Conservation (phyloP, 2,329 filamentous ascomycete genomes). For the Aspergillus aculeatinus region DNA sequence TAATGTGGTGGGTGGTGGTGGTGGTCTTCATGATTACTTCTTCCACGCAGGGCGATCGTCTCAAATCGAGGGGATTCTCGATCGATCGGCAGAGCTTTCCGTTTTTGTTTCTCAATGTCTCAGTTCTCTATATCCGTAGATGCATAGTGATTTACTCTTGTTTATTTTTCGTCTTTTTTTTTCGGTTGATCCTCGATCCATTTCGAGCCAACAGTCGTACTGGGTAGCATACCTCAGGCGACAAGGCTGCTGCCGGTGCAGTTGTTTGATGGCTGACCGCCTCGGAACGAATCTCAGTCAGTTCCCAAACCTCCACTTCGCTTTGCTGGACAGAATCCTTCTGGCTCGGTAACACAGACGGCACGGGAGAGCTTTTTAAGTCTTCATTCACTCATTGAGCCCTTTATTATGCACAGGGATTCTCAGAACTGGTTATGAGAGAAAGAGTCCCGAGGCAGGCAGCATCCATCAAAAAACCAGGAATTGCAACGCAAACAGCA, state of each 20-base stretch:
- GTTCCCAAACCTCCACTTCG: not conserved
- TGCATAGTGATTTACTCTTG: no score
- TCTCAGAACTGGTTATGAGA: not conserved
- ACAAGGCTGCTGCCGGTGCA: slow-evolving; percentile 1
- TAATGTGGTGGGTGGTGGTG: no score
- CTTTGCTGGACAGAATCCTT: slow-evolving; percentile 1
- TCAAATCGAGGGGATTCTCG: not conserved
- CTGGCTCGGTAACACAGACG: slow-evolving; percentile 3
- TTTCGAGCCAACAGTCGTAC: not conserved
- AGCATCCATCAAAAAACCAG: not conserved
- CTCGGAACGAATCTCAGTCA: slow-evolving; percentile 1
- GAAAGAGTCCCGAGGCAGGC: not conserved
- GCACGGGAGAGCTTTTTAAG: not conserved
- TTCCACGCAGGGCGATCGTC: not conserved
- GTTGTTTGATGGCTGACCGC: slow-evolving; percentile 1
- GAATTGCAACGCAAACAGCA: not conserved
- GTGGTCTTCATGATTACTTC: not conserved
- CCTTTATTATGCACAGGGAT: not conserved
- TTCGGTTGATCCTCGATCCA: not conserved
- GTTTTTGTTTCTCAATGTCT: not conserved
- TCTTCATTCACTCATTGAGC: not conserved
- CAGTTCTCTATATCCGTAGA: no score
- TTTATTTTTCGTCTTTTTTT: no score
- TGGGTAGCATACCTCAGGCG: slow-evolving; percentile 4
- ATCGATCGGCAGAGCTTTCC: not conserved